Percentiles rank a stretch among this genome's conserved stretches.
Evolutionary conservation across 1,139 yeast genomes (phyloP).

Genomic region (Casaregolazyma suthepensis): DNA sequence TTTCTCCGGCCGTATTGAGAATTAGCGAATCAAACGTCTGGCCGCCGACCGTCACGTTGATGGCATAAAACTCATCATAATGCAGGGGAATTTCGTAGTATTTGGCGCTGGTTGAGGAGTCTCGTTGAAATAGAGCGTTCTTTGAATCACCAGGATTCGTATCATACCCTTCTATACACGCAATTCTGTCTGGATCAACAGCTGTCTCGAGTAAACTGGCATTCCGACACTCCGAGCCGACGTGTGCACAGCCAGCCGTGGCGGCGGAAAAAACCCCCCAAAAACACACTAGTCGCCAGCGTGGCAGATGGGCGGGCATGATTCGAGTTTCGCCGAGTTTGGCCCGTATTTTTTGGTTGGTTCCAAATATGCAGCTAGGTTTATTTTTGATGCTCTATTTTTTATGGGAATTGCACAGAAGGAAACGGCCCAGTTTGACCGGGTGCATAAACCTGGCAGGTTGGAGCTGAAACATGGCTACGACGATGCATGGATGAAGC

Average conservation of each 20-base stretch:
- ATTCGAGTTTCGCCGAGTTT: not conserved
- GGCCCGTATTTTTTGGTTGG: not conserved
- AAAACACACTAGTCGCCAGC: not conserved
- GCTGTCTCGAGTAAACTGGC: not conserved
- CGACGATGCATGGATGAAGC: too few relatives aligned
- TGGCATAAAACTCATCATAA: conserved; percentile 1
- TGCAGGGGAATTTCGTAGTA: not conserved
- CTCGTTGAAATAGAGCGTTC: not conserved
- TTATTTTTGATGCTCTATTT: not conserved
- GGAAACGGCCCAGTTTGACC: not conserved
- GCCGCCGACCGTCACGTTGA: conserved; percentile 3
- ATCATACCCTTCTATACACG: not conserved
- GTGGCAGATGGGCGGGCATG: not conserved
- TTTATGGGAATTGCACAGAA: not conserved
- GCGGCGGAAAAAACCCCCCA: not conserved
- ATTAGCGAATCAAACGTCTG: not conserved
- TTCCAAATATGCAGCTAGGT: not conserved
- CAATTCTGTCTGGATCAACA: too few relatives aligned
- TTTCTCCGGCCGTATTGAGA: not conserved
- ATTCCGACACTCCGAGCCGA: not conserved
- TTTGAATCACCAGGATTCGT: not conserved
- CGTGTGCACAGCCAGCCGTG: not conserved
- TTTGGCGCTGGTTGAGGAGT: not conserved
- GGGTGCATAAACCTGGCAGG: not conserved
- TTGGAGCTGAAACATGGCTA: too few relatives aligned